Base-by-base conservation (phyloP, 495 filamentous ascomycete genomes). In the Daldinia grandis region DNA sequence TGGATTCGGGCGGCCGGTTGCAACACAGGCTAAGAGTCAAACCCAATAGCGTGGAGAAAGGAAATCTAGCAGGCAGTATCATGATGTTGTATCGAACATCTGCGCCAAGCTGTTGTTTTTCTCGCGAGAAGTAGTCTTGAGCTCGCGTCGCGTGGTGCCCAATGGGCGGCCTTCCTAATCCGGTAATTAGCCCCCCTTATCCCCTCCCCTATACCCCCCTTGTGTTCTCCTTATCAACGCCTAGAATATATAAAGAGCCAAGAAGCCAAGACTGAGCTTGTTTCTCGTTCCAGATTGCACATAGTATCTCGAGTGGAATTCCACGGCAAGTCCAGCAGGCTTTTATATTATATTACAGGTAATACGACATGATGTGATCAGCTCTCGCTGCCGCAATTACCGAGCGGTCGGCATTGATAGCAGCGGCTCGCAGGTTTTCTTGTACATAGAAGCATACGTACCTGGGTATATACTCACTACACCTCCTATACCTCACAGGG, bases 201-300 rank as follows among this genome's bases (percentile, higher is more conserved):
- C 17, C 59, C 37, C 69, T 61, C 62, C 58, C 55, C 19, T 64
- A 69, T 59, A n/a, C 17, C 59, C 61, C 62, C 58, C 59, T 27
- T 67, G 59, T 63, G 24, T 44, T 60, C 53, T 27, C 58, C 42
- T 70, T 73, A 73, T 70, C 71, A 70, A 44, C 21, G 54, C 66
- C 60, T 25, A 53, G 49, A 53, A 53, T 30, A 69, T 49, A 62
- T 51, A 51, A 64, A 60, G 47, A 35, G 69, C 69, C 69, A 67
- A 72, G 64, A 59, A 60, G 70, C 70, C 70, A 73, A 73, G 70
- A 73, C 65, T 69, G 64, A 73, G 70, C 70, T 69, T 69, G 70
- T 73, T 69, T 73, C 62, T 69, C 35, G 65, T 64, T 69, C 65
- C 42, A 69, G 70, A 69, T 73, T 69, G 49, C 53, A 21, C 58